Evolutionary conservation across 2,329 filamentous ascomycete species (phyloP).

Genomic region (Colletotrichum endophyticum): DNA sequence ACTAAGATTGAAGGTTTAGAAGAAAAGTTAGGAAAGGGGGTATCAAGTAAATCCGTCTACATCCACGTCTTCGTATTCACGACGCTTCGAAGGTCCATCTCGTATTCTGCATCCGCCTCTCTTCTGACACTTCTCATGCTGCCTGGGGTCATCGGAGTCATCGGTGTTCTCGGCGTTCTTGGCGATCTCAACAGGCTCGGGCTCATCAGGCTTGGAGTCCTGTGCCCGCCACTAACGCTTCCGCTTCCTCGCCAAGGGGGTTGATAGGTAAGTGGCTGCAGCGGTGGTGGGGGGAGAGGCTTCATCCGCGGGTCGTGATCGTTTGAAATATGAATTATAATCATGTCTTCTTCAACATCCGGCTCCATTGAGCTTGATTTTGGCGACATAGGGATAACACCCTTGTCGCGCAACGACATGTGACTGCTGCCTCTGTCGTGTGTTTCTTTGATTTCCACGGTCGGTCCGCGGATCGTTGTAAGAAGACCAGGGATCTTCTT

Average conservation of each 20-base stretch:
- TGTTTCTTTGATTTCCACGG: not conserved
- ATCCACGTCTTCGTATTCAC: constrained; percentile 3
- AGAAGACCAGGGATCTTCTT: constrained; percentile 7
- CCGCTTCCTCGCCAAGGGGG: not conserved
- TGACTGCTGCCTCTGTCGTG: not conserved
- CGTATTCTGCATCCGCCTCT: not conserved
- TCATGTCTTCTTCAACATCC: not conserved
- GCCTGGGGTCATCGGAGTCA: not conserved
- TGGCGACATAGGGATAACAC: not conserved
- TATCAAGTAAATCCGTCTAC: not conserved
- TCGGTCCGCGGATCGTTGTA: constrained; percentile 1
- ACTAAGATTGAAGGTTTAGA: not conserved
- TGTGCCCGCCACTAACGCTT: not conserved
- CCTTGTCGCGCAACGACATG: not conserved
- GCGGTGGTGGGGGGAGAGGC: not conserved
- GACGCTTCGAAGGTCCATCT: not conserved
- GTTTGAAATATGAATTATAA: not conserved
- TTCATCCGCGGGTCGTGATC: constrained; percentile 1
- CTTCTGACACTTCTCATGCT: not conserved
- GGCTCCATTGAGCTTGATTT: not conserved
- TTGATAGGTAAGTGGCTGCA: not conserved
- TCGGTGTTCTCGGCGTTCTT: not conserved
- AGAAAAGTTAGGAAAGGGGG: not conserved
- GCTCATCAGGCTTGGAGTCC: not conserved
- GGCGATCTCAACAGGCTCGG: not conserved